Conservation (phyloP, 2,329 filamentous ascomycete species). For the Colletotrichum euphorbiae region DNA sequence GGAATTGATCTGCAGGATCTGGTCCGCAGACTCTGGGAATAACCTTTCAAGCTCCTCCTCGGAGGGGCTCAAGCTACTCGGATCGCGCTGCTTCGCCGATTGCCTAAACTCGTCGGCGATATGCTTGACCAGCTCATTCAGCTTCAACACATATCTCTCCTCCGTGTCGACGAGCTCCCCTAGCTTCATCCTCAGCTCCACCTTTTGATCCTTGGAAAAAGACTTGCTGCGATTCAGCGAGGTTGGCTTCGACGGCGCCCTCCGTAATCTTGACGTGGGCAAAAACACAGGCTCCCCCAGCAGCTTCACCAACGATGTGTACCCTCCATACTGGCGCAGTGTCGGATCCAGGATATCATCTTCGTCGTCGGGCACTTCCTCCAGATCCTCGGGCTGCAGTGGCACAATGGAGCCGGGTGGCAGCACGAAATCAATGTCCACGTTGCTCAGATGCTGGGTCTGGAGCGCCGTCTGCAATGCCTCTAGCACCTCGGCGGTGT, state of each 20-base stretch:
- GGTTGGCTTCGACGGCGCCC: slow-evolving; percentile 88
- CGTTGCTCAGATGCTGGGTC: slow-evolving; percentile 83
- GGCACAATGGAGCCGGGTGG: slow-evolving; percentile 82
- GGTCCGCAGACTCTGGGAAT: slow-evolving; percentile 84
- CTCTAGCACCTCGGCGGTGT: slow-evolving; percentile 76
- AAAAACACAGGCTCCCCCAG: slow-evolving; percentile 89
- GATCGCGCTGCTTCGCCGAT: slow-evolving; percentile 69
- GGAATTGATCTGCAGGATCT: slow-evolving; percentile 85
- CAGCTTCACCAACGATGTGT: slow-evolving; percentile 79
- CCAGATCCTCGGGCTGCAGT: slow-evolving; percentile 68
- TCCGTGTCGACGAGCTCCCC: slow-evolving; percentile 93
- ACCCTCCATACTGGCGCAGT: slow-evolving; percentile 78
- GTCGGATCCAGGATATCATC: slow-evolving; percentile 75
- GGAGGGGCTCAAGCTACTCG: slow-evolving; percentile 76
- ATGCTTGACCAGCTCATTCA: slow-evolving; percentile 84
- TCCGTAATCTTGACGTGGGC: slow-evolving; percentile 84
- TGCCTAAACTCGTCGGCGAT: slow-evolving; percentile 84
- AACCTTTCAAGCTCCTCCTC: slow-evolving; percentile 78
- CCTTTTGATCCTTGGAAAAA: slow-evolving; percentile 84
- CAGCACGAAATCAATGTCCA: slow-evolving; percentile 89
- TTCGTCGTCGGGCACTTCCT: slow-evolving; percentile 70
- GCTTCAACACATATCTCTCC: slow-evolving; percentile 89
- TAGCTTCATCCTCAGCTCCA: slow-evolving; percentile 87
- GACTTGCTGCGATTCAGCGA: slow-evolving; percentile 81
- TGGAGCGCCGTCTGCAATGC: slow-evolving; percentile 81